Conservation (phyloP, 75 land plant species). For the Pinus albicaulis region DNA sequence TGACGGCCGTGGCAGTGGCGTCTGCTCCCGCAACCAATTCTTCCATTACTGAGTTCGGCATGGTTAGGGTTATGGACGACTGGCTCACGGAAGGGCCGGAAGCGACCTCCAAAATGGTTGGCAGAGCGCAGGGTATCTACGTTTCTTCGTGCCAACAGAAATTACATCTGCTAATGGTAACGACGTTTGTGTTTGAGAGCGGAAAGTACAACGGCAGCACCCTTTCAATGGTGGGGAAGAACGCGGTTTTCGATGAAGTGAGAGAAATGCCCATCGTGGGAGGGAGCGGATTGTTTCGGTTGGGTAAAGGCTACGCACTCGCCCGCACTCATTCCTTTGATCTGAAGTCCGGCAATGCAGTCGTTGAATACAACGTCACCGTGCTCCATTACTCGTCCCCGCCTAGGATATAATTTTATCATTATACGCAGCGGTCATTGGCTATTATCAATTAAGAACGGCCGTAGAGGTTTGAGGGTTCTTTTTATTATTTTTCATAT, state of each 20-base stretch:
- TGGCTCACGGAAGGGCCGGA: constrained; percentile 17
- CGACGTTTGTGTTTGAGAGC: background rate
- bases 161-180: constrained; percentile 8
- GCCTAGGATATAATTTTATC: too few relatives aligned
- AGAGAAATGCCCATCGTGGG: constrained; percentile 26
- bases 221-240: constrained; percentile 13
- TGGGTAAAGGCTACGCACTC: constrained; percentile 15
- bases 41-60: constrained; percentile 26
- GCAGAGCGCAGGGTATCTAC: constrained; percentile 23
- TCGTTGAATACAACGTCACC: too few relatives aligned
- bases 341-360: background rate
- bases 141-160: background rate
- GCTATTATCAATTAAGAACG: too few relatives aligned
- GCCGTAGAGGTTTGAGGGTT: too few relatives aligned
- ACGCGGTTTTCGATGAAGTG: background rate
- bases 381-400: constrained; percentile 6
- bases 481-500: too few relatives aligned
- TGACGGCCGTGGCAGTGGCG: constrained; percentile 31
- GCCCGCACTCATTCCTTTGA: background rate
- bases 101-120: constrained; percentile 11
- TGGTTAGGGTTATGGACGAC: constrained; percentile 17
- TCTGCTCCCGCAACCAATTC: constrained; percentile 14
- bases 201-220: constrained; percentile 17
- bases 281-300: constrained; percentile 19
- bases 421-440: too few relatives aligned